Evolutionary conservation across 192 early-diverging fungal species (phyloP).

Genomic region (Backusella tarrabulga): DNA sequence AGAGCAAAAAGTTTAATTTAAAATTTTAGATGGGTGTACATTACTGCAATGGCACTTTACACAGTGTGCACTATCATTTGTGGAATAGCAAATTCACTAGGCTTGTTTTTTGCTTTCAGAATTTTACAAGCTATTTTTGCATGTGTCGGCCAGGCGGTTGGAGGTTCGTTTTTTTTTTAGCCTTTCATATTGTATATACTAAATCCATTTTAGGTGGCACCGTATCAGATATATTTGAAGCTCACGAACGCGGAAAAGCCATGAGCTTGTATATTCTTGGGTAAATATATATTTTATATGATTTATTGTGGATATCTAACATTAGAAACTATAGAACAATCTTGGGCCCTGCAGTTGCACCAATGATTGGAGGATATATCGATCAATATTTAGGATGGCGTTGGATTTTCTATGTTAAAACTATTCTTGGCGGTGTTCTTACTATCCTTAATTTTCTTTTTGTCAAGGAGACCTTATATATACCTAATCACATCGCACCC

Average conservation of each 20-base stretch:
- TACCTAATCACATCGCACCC: neutral
- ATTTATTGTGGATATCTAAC: neutral
- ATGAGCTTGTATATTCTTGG: conserved; percentile 27
- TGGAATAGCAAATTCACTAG: conserved; percentile 28
- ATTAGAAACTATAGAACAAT: conserved; percentile 18
- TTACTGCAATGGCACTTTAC: conserved; percentile 26
- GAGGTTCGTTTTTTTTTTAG: neutral
- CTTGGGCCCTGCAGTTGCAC: conserved; percentile 37
- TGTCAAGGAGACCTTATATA: conserved; percentile 55
- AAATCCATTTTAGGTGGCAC: conserved; percentile 13
- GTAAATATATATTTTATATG: conserved; percentile 10
- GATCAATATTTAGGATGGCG: conserved; percentile 33
- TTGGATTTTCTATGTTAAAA: conserved; percentile 57
- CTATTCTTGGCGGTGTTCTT: conserved; percentile 54
- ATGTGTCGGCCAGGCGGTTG: conserved; percentile 31
- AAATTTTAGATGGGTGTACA: conserved; percentile 31
- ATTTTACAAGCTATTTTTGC: conserved; percentile 34
- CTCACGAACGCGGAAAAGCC: conserved; percentile 30
- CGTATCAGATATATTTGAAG: conserved; percentile 35
- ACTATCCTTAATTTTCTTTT: conserved; percentile 45
- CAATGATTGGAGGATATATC: conserved; percentile 40
- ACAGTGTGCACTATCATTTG: conserved; percentile 27
- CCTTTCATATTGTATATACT: too few relatives aligned
- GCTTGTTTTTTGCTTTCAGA: conserved; percentile 31
- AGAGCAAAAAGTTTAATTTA: neutral